A percentile compares a stretch with the other conserved stretches of the same genome.
phyloP scores from a whole-genome alignment of 148 eudicot genomes.

The Dianthus caryophyllus region DNA sequence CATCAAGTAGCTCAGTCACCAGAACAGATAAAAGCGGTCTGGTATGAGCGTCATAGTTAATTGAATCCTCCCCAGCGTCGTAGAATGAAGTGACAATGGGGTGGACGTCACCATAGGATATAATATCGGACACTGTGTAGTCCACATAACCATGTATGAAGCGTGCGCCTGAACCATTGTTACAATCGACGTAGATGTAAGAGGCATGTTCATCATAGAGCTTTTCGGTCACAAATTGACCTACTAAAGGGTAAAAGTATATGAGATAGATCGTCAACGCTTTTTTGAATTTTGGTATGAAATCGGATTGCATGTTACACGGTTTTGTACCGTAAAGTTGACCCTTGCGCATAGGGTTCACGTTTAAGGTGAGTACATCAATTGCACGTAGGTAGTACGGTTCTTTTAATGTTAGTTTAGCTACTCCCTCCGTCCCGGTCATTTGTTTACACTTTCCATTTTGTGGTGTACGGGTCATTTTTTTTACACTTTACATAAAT shows the following conservation, averaged over 20 bases:
- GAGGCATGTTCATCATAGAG: background rate
- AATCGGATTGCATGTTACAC: background rate
- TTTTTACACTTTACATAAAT: no score
- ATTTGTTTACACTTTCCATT: no score
- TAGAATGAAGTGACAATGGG: background rate
- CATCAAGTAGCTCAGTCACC: background rate
- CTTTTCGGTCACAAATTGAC: background rate
- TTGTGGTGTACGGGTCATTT: background rate
- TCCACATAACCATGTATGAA: background rate
- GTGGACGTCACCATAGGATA: background rate
- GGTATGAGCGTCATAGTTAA: conserved; percentile 1
- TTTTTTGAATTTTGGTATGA: background rate
- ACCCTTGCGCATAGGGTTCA: conserved; percentile 21
- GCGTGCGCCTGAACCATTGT: background rate
- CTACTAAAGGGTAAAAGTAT: background rate
- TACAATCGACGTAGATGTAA: background rate
- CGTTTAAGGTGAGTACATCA: background rate
- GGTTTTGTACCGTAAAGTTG: conserved; percentile 10
- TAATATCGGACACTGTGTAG: background rate
- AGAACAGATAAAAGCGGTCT: background rate
- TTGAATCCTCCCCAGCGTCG: background rate
- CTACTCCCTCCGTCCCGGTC: no score
- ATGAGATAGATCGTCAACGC: background rate
- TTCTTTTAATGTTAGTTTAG: background rate
- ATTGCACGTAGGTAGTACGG: background rate